Evolutionary conservation across 2,329 filamentous ascomycete genomes (phyloP), one percentile per base, ranked within the genome.

Genomic region (Sclerotinia subarctica): DNA sequence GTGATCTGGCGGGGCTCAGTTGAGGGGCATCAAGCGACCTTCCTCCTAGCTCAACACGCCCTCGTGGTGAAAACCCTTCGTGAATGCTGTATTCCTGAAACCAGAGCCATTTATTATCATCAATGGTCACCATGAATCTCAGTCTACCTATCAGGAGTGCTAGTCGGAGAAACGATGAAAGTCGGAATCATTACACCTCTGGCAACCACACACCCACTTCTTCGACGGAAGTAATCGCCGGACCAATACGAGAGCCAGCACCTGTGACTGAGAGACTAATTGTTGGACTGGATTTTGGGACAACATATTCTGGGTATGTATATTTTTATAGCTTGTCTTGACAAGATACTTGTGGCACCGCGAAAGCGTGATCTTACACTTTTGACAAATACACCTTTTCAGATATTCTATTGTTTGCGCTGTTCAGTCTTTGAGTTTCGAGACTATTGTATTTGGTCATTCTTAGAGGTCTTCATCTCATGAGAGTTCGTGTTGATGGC

Each of bases 221-320:
- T 47, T 85, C 85, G 26, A 84, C 86, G 0, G 86, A 89, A 76
- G 86, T 86, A 57, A 87, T 89, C 78, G 85, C 87, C 75, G 86
- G 85, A 4, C 86, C 86, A 19, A 81, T 87, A 35, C 79, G 82
- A 73, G 85, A 87, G 73, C 80, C 83, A 68, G 78, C 82, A 42
- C 80, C 83, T 15, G 76, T 83, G 58, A 83, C 80, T 71, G 90
- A 92, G 76, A 83, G 88, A 66, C 79, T 93, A 72, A 90, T 93
- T 73, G 90, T 94, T 46, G 91, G 90, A 10, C 87, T 94, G 10
- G 91, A 94, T 77, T 94, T 94, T 80, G 91, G 91, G 19, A 94
- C 91, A n/a, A 94, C 91, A 1, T 94, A 92, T 76, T 92, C 88
- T 54, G 90, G 90, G 87, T 90, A 56, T 32, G 42, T 56, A 3